Base-by-base conservation (phyloP, 306 rosid species). In the Oemleria cerasiformis region DNA sequence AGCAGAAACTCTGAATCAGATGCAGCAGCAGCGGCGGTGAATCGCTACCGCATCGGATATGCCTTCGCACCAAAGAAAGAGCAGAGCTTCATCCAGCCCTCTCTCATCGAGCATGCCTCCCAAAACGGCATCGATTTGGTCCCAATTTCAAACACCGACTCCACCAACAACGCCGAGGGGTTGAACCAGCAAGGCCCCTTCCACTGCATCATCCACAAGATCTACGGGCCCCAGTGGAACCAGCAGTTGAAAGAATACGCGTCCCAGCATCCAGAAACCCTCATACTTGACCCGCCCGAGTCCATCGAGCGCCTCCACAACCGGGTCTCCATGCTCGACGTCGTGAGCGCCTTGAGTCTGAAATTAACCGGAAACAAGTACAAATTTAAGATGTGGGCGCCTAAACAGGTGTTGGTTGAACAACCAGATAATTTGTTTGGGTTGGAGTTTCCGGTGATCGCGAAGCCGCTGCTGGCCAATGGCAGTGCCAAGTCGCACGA, bases 401-500 rank as follows among this genome's bases (percentile, higher is more conserved):
- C 84, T 9, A 70, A 75, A 2, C 84, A 75, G 62, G 42, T 67
- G 30, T 15, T 71, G 60, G 14, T 75, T 8, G 5, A 36, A 23
- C 53, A 51, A n/a, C 21, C 21, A 3, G 1, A 20, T 8, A n/a
- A 51, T 8, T n/a, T 7, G 50, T 21, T 38, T 4, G 78, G 63
- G 7, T 17, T 80, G 36, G 67, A 56, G 41, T 76, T 76, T 6
- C 84, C 81, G 10, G 72, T 64, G 40, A 61, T 81, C 4, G 81
- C 81, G 4, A 81, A 81, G 68, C 76, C 78, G 5, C 8, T 72
- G 7, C 6, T 34, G 14, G 81, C 81, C 14, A 43, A 76, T 41
- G 81, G 81, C 49, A 65, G 60, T 41, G 72, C 69, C 40, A 42
- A 9, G n/a, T 88, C 92, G 15, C 96, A 90, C 56, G 36, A 88